phyloP scores from a whole-genome alignment of 768 basidiomycete genomes.

The Boletus eberwhitei region DNA sequence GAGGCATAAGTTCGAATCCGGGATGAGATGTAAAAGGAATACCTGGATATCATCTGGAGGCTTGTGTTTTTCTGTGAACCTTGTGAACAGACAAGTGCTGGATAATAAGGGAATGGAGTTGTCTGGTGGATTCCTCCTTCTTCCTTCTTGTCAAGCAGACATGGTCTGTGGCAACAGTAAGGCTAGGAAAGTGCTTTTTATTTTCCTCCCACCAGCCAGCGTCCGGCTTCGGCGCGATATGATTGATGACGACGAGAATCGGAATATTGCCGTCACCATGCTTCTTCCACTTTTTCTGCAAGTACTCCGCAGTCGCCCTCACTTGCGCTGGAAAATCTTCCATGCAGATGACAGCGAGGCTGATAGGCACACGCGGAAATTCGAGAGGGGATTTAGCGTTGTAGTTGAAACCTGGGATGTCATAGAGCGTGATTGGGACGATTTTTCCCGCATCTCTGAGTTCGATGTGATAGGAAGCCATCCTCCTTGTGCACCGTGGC shows the following conservation, averaged over 20 bases:
- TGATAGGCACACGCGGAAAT: conserved; percentile 19
- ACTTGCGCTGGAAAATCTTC: conserved; percentile 21
- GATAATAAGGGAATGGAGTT: conserved; percentile 17
- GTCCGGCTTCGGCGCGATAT: conserved; percentile 19
- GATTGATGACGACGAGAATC: conserved; percentile 21
- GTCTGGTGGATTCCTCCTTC: conserved; percentile 19
- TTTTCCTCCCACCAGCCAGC: conserved; percentile 23
- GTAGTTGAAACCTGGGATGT: conserved; percentile 22
- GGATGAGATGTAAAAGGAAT: background rate
- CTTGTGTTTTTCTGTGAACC: background rate
- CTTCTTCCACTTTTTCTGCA: conserved; percentile 16
- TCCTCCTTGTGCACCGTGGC: conserved; percentile 17
- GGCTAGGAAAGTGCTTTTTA: conserved; percentile 17
- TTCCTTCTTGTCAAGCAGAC: conserved; percentile 17
- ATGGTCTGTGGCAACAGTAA: conserved; percentile 12
- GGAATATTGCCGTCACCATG: conserved; percentile 15
- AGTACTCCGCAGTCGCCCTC: conserved; percentile 17
- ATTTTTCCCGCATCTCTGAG: conserved; percentile 7
- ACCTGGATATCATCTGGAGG: background rate
- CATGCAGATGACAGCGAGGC: conserved; percentile 22
- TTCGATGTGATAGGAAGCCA: conserved; percentile 13
- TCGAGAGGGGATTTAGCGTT: conserved; percentile 18
- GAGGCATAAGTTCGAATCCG: background rate
- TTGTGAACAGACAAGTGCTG: conserved; percentile 8
- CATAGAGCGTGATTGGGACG: conserved; percentile 20